Evolutionary conservation across 306 rosid species (phyloP), one percentile per base, ranked within the genome.

Genomic region (Rosa multiflora): DNA sequence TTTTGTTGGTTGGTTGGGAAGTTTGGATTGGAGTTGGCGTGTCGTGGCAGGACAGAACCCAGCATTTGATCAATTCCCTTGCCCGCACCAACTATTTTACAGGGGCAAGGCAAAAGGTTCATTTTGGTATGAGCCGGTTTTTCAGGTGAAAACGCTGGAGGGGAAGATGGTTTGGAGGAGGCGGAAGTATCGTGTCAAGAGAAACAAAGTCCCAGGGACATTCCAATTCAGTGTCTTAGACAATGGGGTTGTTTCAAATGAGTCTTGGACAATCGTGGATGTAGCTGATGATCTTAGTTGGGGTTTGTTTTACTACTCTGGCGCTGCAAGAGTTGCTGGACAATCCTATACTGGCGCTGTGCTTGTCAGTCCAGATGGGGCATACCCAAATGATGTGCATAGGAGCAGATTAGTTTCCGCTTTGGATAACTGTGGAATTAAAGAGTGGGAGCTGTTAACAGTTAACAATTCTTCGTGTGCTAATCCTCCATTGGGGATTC

Each of bases 61-160:
- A 3, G 98, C 97, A 43, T 91, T 91, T 52, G 98, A 93, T 80
- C 98, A 91, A 55, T 93, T 93, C 63, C 97, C 98, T 23, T 93
- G 98, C 73, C 98, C 89, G 74, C 91, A 87, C 82, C 98, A 93
- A 89, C 85, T 93, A 58, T 93, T 91, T 77, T 91, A 93, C 77
- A 77, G 98, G 72, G 98, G 98, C 61, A 93, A 91, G 80, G 98
- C 94, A 18, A 87, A 81, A 81, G 97, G 93, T 40, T 93, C 97
- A n/a, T 91, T 93, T 59, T 93, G 98, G 98, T 91, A 91, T 58
- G 98, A 93, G 72, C 98, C 97, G 0, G 97, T 93, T 37, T 91
- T 93, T 80, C 94, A 89, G 80, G 97, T 93, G 47, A 88, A 83
- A 81, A 93, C 94, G 21, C 79, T 93, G n/a, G 98, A 91, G 74